Base-by-base conservation (phyloP, 2,329 filamentous ascomycete species). In the Penicillium sclerotiorum region DNA sequence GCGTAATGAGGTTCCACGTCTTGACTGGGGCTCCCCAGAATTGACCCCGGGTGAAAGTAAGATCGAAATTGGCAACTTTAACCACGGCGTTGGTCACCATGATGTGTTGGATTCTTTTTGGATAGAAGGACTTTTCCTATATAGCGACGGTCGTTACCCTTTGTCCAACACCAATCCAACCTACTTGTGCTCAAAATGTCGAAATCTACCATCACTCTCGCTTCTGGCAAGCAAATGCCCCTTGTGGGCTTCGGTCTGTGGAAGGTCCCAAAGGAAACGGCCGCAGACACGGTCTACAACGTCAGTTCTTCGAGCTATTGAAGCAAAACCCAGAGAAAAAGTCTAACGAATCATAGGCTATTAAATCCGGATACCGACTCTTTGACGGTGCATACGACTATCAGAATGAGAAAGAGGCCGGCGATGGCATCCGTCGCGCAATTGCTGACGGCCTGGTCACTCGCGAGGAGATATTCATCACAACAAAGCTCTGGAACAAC, bases 141-240 rank as follows among this genome's bases (percentile, higher is more conserved):
- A 28, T 4, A 28, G 25, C 25, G 13, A 9, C 25, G 9, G 9
- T 9, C 3, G 9, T 7, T 4, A 28, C 6, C 3, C 13, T 8
- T 2, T 9, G 25, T 28, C 6, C 6, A 7, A 28, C 3, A 28
- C 13, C 13, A 3, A 28, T 9, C 6, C 2, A 28, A 28, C 13
- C 25, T 28, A 28, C 25, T 8, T 8, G 6, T 6, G 11, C 25
- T 27, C 11, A 28, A 8, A 28, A 28, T 28, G 25, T 28, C 25
- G 3, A 28, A 28, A 13, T 28, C 47, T 23, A 50, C 47, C 5
- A 41, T 47, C 21, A 49, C 42, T 27, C 33, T 54, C 9, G 45
- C 48, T 36, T 49, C 45, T 22, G 52, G 52, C 49, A 54, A 48
- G 27, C 40, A 54, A 43, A 54, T 54, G 52, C 52, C 49, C 23